These are phyloP conservation scores for Geosmithia putterillii DNA, from an alignment of 2,329 filamentous ascomycete species.

Conservation along the genomic window DNA sequence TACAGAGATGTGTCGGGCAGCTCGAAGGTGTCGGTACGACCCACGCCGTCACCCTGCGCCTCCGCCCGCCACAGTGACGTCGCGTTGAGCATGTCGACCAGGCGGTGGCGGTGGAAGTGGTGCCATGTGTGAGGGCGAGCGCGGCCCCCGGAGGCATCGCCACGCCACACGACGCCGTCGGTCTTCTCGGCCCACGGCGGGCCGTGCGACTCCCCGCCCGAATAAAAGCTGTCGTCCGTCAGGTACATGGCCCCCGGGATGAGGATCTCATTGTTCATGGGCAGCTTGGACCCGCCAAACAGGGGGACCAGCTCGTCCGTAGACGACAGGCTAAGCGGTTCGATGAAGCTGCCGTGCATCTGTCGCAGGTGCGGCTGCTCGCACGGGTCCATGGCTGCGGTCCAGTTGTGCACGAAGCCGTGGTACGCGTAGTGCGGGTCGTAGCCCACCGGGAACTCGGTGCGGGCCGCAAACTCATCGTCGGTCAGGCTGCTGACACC, in stretches of 20 bases:
- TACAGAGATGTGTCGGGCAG: constrained; percentile 30
- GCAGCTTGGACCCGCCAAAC: constrained; percentile 51
- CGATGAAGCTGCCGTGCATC: constrained; percentile 45
- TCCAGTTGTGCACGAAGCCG: constrained; percentile 47
- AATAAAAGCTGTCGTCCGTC: constrained; percentile 43
- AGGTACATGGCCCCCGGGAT: constrained; percentile 56
- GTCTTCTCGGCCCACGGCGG: constrained; percentile 45
- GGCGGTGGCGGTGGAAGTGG: constrained; percentile 59
- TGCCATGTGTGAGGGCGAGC: constrained; percentile 45
- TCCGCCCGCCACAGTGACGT: constrained; percentile 35
- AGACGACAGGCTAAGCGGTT: constrained; percentile 35
- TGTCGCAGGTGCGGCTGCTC: constrained; percentile 38
- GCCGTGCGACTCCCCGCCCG: constrained; percentile 41
- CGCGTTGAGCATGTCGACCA: constrained; percentile 56
- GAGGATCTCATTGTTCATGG: constrained; percentile 51
- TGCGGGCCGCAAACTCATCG: constrained; percentile 11
- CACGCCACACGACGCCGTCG: constrained; percentile 48
- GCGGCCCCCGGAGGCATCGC: constrained; percentile 49
- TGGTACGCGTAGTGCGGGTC: constrained; percentile 21
- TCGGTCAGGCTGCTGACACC: constrained; percentile 19
- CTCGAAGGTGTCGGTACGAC: constrained; percentile 33
- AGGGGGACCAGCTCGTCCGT: constrained; percentile 45
- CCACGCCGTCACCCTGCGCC: constrained; percentile 21
- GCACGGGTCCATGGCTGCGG: constrained; percentile 44
- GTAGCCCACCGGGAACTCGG: constrained; percentile 21